phyloP scores from a whole-genome alignment of 2,329 filamentous ascomycete species.

The Colletotrichum sp. region DNA sequence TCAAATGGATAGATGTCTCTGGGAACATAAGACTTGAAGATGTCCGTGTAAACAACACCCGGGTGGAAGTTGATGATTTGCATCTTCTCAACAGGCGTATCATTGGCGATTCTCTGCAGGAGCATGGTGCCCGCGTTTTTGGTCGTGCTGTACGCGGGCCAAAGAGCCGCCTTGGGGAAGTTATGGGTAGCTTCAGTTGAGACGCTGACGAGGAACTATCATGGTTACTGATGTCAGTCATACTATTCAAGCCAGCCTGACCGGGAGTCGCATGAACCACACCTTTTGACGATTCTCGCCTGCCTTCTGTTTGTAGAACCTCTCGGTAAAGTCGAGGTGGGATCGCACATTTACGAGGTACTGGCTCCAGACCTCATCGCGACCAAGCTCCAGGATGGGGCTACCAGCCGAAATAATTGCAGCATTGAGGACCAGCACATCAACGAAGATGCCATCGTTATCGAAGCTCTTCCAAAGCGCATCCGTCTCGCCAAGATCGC shows the following conservation, averaged over 20 bases:
- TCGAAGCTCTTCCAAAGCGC: conserved; percentile 8
- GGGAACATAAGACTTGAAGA: conserved; percentile 25
- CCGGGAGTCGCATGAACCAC: background rate
- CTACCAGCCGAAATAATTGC: background rate
- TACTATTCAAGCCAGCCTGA: background rate
- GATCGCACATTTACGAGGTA: conserved; percentile 21
- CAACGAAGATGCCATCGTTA: conserved; percentile 23
- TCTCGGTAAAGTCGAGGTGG: conserved; percentile 7
- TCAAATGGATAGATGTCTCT: conserved; percentile 30
- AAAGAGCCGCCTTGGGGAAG: conserved; percentile 22
- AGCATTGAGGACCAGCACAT: conserved; percentile 35
- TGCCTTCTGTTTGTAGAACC: conserved; percentile 37
- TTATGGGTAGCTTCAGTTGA: conserved; percentile 34
- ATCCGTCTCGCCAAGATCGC: background rate
- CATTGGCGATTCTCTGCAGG: conserved; percentile 43
- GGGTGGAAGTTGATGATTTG: conserved; percentile 47
- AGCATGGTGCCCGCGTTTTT: conserved; percentile 41
- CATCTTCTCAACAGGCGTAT: conserved; percentile 34
- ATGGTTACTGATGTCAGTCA: background rate
- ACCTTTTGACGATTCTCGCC: conserved; percentile 25
- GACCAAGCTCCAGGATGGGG: conserved; percentile 6
- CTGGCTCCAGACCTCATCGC: conserved; percentile 9
- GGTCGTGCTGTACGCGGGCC: conserved; percentile 30
- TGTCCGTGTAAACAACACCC: conserved; percentile 38
- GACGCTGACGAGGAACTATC: conserved; percentile 35